Conservation (phyloP, 139 green algal species). For the Micractinium conductrix region DNA sequence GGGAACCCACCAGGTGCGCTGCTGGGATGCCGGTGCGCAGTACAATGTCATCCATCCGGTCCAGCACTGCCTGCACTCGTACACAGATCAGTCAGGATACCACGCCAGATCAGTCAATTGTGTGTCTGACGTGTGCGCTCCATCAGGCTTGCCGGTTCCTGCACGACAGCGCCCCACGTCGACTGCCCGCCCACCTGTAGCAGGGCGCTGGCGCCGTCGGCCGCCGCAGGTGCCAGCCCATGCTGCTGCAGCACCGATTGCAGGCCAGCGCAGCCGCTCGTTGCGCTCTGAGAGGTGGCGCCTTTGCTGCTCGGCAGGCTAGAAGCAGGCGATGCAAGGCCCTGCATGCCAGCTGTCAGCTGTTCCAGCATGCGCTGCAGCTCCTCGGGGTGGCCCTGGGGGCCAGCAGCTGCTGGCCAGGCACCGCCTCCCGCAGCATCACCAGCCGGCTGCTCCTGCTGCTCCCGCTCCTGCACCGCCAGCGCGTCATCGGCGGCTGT, state of each 20-base stretch:
- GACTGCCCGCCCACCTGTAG: background rate
- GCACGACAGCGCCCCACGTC: too few relatives aligned
- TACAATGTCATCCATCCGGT: constrained; percentile 18
- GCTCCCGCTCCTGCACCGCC: background rate
- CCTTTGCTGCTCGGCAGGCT: background rate
- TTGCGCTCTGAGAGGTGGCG: background rate
- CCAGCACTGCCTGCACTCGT: constrained; percentile 23
- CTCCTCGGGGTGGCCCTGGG: background rate
- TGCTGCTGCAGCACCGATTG: background rate
- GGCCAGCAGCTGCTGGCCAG: too few relatives aligned
- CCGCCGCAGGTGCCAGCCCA: background rate
- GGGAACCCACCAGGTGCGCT: background rate
- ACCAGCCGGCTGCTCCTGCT: background rate
- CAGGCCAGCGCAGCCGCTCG: background rate
- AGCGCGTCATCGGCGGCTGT: background rate
- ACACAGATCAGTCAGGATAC: too few relatives aligned
- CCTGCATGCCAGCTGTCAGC: constrained; percentile 1
- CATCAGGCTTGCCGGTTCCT: too few relatives aligned
- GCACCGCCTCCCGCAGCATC: background rate
- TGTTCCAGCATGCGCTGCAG: background rate
- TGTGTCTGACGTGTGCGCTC: too few relatives aligned
- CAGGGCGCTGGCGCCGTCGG: background rate
- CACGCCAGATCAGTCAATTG: too few relatives aligned
- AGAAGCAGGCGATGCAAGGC: background rate
- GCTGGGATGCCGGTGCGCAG: background rate